Conservation (phyloP, 257 asterid species). For the Primulina tabacum region DNA sequence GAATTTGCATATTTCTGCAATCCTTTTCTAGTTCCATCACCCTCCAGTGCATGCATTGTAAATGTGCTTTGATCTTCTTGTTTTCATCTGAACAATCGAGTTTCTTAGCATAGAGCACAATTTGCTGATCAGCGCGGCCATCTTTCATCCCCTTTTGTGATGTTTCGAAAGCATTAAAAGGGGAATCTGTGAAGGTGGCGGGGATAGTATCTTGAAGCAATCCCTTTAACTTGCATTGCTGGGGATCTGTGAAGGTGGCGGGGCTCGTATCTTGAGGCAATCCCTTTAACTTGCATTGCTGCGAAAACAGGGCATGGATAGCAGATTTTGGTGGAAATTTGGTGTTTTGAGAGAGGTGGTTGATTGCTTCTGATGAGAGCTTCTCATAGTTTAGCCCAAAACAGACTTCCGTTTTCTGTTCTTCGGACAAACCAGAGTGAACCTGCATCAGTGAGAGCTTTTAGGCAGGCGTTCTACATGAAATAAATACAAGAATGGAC, state of each 20-base stretch:
- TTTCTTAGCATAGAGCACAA: constrained; percentile 66
- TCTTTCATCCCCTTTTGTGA: constrained; percentile 20
- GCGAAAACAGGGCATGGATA: constrained; percentile 55
- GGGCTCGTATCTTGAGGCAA: constrained; percentile 53
- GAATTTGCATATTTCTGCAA: constrained; percentile 71
- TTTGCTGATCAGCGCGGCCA: constrained; percentile 53
- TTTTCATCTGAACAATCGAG: constrained; percentile 57
- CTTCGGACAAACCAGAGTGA: constrained; percentile 62
- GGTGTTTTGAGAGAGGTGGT: constrained; percentile 52
- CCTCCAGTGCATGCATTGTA: constrained; percentile 91
- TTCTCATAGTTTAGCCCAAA: constrained; percentile 59
- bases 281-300: constrained; percentile 59
- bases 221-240: constrained; percentile 38
- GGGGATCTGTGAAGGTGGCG: constrained; percentile 16
- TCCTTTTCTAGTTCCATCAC: constrained; percentile 71
- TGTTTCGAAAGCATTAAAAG: constrained; percentile 23
- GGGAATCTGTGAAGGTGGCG: constrained; percentile 17
- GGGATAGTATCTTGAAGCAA: constrained; percentile 54
- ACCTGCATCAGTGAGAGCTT: constrained; percentile 40
- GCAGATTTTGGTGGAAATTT: constrained; percentile 67
- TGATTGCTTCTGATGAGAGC: constrained; percentile 56
- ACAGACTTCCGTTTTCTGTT: constrained; percentile 56
- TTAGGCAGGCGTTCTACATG: not conserved
- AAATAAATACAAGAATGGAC: too few relatives aligned
- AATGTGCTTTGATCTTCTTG: constrained; percentile 57